Percentiles rank a stretch among this genome's conserved stretches.
Conservation (phyloP, 1,139 yeast species). For the Suhomyces anneliseae region DNA sequence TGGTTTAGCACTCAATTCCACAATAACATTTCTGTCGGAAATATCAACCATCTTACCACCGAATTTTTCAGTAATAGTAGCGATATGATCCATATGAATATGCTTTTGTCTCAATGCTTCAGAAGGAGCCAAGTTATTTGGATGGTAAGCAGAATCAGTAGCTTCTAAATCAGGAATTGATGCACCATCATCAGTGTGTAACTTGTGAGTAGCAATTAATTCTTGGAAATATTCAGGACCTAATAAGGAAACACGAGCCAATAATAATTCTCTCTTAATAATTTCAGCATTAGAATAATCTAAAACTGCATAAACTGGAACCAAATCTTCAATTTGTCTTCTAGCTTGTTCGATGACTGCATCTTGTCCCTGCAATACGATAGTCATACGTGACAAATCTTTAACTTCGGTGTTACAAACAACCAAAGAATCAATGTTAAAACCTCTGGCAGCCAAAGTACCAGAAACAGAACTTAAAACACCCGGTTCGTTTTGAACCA, state of each 20-base stretch:
- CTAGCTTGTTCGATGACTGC: slow-evolving; percentile 98
- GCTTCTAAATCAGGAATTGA: slow-evolving; percentile 51
- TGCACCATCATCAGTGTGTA: slow-evolving; percentile 39
- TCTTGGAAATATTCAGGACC: slow-evolving; percentile 99
- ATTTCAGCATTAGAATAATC: slow-evolving; percentile 91
- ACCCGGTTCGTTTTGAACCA: slow-evolving; percentile 98
- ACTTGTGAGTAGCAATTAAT: slow-evolving; percentile 81
- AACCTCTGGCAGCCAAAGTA: slow-evolving; percentile 95
- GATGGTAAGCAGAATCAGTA: slow-evolving; percentile 67
- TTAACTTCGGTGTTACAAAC: slow-evolving; percentile 96
- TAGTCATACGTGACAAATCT: slow-evolving; percentile 95
- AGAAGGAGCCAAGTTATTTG: slow-evolving; percentile 84
- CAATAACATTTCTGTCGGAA: slow-evolving; percentile 89
- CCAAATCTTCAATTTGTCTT: slow-evolving; percentile 95
- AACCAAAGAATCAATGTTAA: slow-evolving; percentile 94
- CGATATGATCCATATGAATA: slow-evolving; percentile 80
- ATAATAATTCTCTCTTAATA: slow-evolving; percentile 83
- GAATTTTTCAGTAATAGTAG: slow-evolving; percentile 77
- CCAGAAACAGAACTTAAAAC: slow-evolving; percentile 92
- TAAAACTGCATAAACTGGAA: slow-evolving; percentile 96
- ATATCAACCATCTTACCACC: slow-evolving; percentile 94
- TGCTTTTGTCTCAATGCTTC: slow-evolving; percentile 95
- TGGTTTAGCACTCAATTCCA: slow-evolving; percentile 93
- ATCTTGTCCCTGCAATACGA: slow-evolving; percentile 90
- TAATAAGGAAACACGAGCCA: slow-evolving; percentile 87